Base-by-base conservation (phyloP, 192 early-diverging fungal genomes). In the Backusella australiensis region DNA sequence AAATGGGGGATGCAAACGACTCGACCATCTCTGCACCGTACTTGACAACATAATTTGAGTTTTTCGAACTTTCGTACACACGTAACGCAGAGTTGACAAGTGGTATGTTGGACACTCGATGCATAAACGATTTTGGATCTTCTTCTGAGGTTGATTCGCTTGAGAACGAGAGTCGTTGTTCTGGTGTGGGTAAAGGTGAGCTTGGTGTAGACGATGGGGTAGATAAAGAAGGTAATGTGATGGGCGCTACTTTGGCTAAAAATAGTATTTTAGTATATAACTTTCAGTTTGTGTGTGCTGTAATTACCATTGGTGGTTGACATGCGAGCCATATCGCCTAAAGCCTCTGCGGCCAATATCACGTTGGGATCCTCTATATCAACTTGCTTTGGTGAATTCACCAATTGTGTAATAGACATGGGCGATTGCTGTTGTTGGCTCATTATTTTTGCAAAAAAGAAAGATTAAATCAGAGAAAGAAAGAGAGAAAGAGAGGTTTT, bases 21-120 rank as follows among this genome's bases (percentile, higher is more conserved):
- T 95, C 96, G 17, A 96, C 91, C 75, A 90, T 90, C 74, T 91
- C 89, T 32, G 91, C 91, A 35, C 91, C 90, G 75, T 89, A 91
- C 80, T 90, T 91, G 36, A 93, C 79, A 21, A 90, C 84, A 80
- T 83, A 68, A 82, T 81, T 86, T 67, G 85, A 86, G 69, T 91
- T 81, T 77, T 92, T 91, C 15, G 91, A 90, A n/a, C 85, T 86
- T 70, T 91, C 91, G 74, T 96, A 96, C 12, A 90, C 91, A 8
- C 86, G 86, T 15, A 95, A 74, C 0, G 91, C 90, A n/a, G 89
- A 88, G 75, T 92, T 94, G 41, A 97, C 91, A 9, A 96, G 63
- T 12, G 94, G 95, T 35, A 95, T 86, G 75, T 82, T 91, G 76
- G 93, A 90, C 69, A 97, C 90, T 44, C 94, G 89, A 69, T 87